Percentiles rank a stretch among this genome's conserved stretches.
Evolutionary conservation across 768 basidiomycete species (phyloP).

Genomic region (Gymnopilus dilepis): DNA sequence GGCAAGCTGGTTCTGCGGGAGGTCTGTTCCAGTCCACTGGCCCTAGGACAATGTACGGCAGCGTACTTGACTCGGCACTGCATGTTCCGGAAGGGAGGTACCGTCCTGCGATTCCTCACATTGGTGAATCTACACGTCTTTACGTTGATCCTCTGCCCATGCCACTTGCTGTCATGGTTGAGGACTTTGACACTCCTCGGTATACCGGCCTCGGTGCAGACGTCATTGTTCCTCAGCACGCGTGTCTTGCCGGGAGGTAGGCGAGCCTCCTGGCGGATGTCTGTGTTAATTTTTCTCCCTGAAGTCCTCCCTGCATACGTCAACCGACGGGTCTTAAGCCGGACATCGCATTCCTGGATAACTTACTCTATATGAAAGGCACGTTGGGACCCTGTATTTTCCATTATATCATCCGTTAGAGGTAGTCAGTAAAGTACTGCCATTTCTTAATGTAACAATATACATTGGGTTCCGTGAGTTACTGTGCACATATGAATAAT

Average conservation of each 20-base stretch:
- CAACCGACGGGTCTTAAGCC: not conserved
- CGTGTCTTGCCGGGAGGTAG: slow-evolving; percentile 51
- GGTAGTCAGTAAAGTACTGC: not conserved
- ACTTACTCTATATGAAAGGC: not conserved
- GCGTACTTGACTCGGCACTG: slow-evolving; percentile 31
- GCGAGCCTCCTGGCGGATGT: slow-evolving; percentile 21
- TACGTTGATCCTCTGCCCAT: slow-evolving; percentile 59
- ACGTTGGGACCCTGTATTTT: not conserved
- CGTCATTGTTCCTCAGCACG: slow-evolving; percentile 39
- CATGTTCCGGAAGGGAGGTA: slow-evolving; percentile 19
- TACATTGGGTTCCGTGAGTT: not conserved
- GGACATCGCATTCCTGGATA: not conserved
- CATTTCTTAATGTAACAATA: not conserved
- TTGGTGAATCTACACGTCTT: slow-evolving; percentile 9
- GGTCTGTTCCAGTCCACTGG: slow-evolving; percentile 20
- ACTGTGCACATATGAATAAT: not conserved
- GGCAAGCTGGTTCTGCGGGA: slow-evolving; percentile 5
- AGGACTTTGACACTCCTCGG: slow-evolving; percentile 22
- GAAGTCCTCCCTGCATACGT: not conserved
- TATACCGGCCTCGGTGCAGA: slow-evolving; percentile 24
- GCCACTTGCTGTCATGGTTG: slow-evolving; percentile 57
- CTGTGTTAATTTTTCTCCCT: too few species aligned
- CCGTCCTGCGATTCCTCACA: not conserved
- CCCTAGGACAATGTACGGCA: slow-evolving; percentile 25
- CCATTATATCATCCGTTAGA: not conserved